A percentile compares a stretch with the other conserved stretches of the same genome.
phyloP scores from a whole-genome alignment of 1,139 yeast species.

The Debaryomyces udenii region DNA sequence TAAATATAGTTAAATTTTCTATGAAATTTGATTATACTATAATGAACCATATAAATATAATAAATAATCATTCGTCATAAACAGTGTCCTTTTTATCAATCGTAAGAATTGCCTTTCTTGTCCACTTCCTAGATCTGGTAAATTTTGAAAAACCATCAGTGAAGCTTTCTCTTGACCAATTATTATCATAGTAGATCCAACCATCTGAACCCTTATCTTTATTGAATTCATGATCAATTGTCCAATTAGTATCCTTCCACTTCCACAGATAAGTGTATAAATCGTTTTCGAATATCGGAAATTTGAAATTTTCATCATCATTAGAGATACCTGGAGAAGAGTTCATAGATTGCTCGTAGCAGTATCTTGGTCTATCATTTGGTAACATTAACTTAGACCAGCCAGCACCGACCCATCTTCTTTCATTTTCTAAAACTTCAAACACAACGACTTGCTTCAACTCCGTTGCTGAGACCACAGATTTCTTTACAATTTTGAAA shows the following conservation, averaged over 20 bases:
- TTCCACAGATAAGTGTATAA: constrained; percentile 51
- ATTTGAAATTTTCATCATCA: constrained; percentile 35
- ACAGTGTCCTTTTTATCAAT: constrained; percentile 39
- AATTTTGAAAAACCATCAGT: constrained; percentile 53
- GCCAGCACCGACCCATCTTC: constrained; percentile 66
- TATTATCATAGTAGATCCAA: constrained; percentile 57
- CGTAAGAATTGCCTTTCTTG: constrained; percentile 47
- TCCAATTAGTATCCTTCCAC: constrained; percentile 60
- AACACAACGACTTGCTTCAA: constrained; percentile 52
- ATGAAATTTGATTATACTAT: not conserved
- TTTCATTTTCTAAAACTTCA: constrained; percentile 57
- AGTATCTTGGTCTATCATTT: constrained; percentile 52
- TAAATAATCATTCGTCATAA: constrained; percentile 19
- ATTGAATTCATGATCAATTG: constrained; percentile 43
- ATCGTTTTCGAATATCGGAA: constrained; percentile 51
- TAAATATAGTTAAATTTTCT: not conserved
- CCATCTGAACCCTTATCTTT: constrained; percentile 43
- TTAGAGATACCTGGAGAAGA: constrained; percentile 34
- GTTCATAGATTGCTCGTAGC: constrained; percentile 45
- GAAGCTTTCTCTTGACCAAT: constrained; percentile 48
- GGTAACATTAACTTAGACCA: constrained; percentile 58
- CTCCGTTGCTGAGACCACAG: constrained; percentile 44
- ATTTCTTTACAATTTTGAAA: constrained; percentile 45
- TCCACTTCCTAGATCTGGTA: constrained; percentile 56
- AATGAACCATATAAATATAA: not conserved